Conservation (phyloP, 495 filamentous ascomycete genomes). For the Lineolata rhizophorae region DNA sequence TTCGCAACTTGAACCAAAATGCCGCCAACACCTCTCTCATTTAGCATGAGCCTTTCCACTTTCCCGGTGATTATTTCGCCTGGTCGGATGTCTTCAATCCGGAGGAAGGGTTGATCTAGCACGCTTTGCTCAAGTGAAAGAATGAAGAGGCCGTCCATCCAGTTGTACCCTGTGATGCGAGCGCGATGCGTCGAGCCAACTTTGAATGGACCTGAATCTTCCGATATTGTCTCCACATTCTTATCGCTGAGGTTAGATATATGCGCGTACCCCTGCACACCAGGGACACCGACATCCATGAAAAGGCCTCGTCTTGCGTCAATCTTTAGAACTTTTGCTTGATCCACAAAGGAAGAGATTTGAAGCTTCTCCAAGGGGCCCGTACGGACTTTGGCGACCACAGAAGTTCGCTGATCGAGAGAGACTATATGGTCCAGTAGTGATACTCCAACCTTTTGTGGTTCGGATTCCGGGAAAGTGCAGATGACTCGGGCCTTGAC, state of each 20-base stretch:
- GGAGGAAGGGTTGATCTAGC: slow-evolving; percentile 70
- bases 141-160: slow-evolving; percentile 68
- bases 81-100: slow-evolving; percentile 67
- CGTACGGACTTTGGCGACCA: slow-evolving; percentile 19
- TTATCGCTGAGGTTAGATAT: slow-evolving; percentile 76
- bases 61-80: slow-evolving; percentile 67
- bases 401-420: no score
- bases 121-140: slow-evolving; percentile 61
- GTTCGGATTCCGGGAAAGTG: slow-evolving; percentile 55
- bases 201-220: slow-evolving; percentile 55
- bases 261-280: slow-evolving; percentile 69
- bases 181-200: slow-evolving; percentile 55
- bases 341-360: slow-evolving; percentile 51
- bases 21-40: slow-evolving; percentile 48
- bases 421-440: slow-evolving; percentile 62
- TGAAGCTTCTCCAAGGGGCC: slow-evolving; percentile 34
- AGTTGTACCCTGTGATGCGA: slow-evolving; percentile 67
- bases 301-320: slow-evolving; percentile 61
- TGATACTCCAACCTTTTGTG: slow-evolving; percentile 67
- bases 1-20: slow-evolving; percentile 67
- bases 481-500: slow-evolving; percentile 71
- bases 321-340: slow-evolving; percentile 55
- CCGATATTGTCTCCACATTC: slow-evolving; percentile 59
- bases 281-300: slow-evolving; percentile 51
- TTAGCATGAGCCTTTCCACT: slow-evolving; percentile 64